These are phyloP conservation scores for Tulasnella sp. DNA, from an alignment of 768 basidiomycete genomes.

Conservation along the genomic window DNA sequence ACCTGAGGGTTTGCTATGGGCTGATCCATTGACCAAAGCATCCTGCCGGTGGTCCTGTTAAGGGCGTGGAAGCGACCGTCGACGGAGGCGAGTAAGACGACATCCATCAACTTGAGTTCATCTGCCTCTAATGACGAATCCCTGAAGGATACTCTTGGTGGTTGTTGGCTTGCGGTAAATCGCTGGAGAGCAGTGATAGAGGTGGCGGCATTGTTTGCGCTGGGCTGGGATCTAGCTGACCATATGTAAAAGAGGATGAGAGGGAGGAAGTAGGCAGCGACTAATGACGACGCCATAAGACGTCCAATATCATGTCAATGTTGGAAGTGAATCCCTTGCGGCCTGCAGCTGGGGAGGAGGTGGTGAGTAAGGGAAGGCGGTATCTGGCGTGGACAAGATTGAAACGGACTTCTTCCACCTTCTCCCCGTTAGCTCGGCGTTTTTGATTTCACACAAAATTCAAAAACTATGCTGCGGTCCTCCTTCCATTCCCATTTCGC, in stretches of 20 bases:
- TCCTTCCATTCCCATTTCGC: too few species aligned
- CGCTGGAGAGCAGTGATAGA: slow-evolving; percentile 10
- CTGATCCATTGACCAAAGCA: slow-evolving; percentile 79
- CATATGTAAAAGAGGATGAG: slow-evolving; percentile 3
- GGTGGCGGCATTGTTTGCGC: background rate
- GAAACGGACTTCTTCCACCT: background rate
- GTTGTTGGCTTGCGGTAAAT: background rate
- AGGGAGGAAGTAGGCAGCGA: slow-evolving; percentile 7
- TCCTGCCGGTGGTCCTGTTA: slow-evolving; percentile 72
- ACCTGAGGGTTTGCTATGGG: slow-evolving; percentile 32
- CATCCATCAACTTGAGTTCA: slow-evolving; percentile 63
- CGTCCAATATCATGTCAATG: background rate
- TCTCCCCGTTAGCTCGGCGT: background rate
- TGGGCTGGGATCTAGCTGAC: background rate
- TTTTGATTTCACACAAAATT: background rate
- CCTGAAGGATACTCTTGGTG: background rate
- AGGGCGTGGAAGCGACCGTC: slow-evolving; percentile 94
- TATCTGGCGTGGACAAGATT: slow-evolving; percentile 2
- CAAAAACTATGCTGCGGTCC: too few species aligned
- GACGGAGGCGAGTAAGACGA: slow-evolving; percentile 84
- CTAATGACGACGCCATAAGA: background rate
- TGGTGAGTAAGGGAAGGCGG: background rate
- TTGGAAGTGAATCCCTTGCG: background rate
- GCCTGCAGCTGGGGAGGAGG: background rate
- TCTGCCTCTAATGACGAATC: slow-evolving; percentile 18